These are phyloP conservation scores for Suillus clintonianus DNA, from an alignment of 768 basidiomycete species.

Conservation along the genomic window DNA sequence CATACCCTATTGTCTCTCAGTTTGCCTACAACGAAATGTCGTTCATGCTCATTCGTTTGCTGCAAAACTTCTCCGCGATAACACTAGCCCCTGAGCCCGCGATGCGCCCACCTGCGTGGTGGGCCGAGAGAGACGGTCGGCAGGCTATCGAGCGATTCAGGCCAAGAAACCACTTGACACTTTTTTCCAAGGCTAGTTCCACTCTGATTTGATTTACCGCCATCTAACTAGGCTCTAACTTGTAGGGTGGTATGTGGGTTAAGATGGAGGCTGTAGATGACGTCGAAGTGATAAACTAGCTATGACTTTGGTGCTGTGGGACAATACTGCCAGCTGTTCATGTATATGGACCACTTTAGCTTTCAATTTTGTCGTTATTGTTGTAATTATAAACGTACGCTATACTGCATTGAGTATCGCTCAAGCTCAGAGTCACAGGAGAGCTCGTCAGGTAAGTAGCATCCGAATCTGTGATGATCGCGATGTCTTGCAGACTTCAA, in stretches of 20 bases:
- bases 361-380: neutral
- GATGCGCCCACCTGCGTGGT: constrained; percentile 26
- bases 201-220: neutral
- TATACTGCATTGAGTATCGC: no score
- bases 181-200: constrained; percentile 38
- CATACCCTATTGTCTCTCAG: constrained; percentile 15
- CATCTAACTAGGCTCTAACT: neutral
- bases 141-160: constrained; percentile 25
- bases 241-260: constrained; percentile 50
- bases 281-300: neutral
- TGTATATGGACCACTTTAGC: neutral
- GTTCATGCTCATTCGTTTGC: constrained; percentile 31
- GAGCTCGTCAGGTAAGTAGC: no score
- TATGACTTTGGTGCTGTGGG: neutral
- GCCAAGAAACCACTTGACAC: constrained; percentile 31
- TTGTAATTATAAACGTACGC: no score
- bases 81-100: constrained; percentile 23
- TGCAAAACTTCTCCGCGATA: constrained; percentile 29
- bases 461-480: neutral
- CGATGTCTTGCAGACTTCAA: neutral
- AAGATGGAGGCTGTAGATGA: constrained; percentile 37
- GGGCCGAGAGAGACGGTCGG: constrained; percentile 27
- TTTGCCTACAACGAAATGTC: constrained; percentile 38
- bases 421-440: no score
- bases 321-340: neutral